A percentile compares a stretch with the other conserved stretches of the same genome.
These are phyloP conservation scores for Ceratobasidium sp. DNA, from an alignment of 1,284 basidiomycete species.

Conservation along the genomic window DNA sequence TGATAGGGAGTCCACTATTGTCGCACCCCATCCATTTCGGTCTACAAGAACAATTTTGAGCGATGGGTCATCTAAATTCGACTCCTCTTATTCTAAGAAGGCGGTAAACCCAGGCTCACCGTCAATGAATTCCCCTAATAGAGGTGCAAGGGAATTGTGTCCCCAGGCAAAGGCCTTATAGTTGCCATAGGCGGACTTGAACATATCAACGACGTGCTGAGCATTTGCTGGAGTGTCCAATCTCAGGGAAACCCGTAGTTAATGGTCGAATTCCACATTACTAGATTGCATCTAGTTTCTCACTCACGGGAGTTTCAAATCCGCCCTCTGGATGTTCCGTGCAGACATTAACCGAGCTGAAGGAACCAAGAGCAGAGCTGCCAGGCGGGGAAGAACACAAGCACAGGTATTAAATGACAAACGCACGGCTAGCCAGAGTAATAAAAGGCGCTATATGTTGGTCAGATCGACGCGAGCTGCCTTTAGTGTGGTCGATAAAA, in stretches of 20 bases:
- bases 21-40: conserved; percentile 46
- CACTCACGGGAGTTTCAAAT: conserved; percentile 35
- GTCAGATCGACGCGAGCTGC: not conserved
- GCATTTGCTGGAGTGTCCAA: conserved; percentile 38
- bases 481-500: not conserved
- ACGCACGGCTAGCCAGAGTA: not conserved
- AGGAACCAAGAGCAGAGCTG: not conserved
- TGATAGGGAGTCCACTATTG: conserved; percentile 45
- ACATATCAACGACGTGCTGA: conserved; percentile 43
- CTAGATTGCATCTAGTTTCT: not conserved
- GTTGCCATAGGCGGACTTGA: conserved; percentile 39
- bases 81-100: not conserved
- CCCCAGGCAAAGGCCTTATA: conserved; percentile 44
- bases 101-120: not conserved
- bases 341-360: not conserved
- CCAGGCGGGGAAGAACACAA: not conserved
- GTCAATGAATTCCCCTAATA: conserved; percentile 32
- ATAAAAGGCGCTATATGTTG: not conserved
- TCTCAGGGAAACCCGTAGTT: not conserved
- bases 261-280: not conserved
- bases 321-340: conserved; percentile 39
- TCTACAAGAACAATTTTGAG: not conserved
- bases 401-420: not conserved
- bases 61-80: too few relatives aligned
- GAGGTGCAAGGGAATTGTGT: conserved; percentile 45